Evolutionary conservation across 2,329 filamentous ascomycete genomes (phyloP).

Genomic region (Lasiodiplodia sp.): DNA sequence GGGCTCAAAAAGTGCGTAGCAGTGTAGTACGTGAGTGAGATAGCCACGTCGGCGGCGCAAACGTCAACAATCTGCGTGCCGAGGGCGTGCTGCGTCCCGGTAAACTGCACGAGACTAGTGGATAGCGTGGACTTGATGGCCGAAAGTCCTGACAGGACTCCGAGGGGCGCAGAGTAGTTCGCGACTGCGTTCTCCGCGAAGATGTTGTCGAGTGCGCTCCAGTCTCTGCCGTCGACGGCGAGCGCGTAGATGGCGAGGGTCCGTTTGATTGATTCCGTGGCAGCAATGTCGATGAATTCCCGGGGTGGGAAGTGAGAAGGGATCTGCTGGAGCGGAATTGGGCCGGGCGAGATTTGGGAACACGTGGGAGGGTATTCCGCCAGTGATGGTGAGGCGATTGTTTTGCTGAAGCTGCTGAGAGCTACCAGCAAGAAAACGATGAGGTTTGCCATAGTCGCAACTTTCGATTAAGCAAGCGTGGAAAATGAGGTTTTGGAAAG

Average conservation of each 20-base stretch:
- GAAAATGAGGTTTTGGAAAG: neutral
- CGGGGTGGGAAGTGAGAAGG: neutral
- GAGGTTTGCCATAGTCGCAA: neutral
- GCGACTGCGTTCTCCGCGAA: conserved; percentile 33
- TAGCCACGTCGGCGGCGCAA: neutral
- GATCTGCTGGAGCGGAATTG: neutral
- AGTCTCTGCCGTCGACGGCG: conserved; percentile 34
- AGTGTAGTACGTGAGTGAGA: conserved; percentile 19
- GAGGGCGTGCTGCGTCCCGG: conserved; percentile 17
- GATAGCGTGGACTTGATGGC: conserved; percentile 28
- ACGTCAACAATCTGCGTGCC: conserved; percentile 3
- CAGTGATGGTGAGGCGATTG: neutral
- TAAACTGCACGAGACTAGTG: neutral
- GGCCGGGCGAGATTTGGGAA: neutral
- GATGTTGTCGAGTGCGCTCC: conserved; percentile 30
- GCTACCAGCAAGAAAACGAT: neutral
- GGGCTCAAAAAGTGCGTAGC: conserved; percentile 19
- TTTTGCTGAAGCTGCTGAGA: neutral
- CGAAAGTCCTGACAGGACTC: conserved; percentile 22
- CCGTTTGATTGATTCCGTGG: conserved; percentile 28
- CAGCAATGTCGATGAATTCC: neutral
- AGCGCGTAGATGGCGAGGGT: conserved; percentile 35
- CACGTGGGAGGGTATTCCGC: neutral
- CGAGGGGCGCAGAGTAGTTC: conserved; percentile 32
- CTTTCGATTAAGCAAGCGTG: neutral